These are phyloP conservation scores for Colletotrichum cereale DNA, from an alignment of 2,329 filamentous ascomycete species.

Conservation along the genomic window DNA sequence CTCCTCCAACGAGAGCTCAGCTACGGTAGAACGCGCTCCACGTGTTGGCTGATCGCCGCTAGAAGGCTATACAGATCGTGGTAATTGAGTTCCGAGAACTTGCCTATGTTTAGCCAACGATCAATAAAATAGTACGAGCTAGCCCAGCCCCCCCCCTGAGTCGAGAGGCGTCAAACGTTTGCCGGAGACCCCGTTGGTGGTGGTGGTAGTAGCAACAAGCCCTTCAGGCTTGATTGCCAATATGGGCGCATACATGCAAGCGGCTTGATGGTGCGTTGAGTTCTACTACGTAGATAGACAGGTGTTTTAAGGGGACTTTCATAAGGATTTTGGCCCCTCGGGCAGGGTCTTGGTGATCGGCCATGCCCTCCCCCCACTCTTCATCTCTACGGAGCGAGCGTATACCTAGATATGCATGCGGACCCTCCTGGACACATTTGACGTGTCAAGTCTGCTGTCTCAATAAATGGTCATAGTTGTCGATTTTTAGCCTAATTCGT, in stretches of 20 bases:
- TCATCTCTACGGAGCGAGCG: not conserved
- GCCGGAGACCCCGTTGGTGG: not conserved
- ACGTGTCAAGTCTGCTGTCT: not conserved
- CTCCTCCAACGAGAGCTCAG: constrained; percentile 5
- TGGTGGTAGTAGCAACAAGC: not conserved
- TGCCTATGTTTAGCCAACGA: constrained; percentile 1
- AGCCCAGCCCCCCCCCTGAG: constrained; percentile 18
- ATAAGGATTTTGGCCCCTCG: not conserved
- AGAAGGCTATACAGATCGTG: constrained; percentile 28
- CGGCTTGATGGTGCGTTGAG: not conserved
- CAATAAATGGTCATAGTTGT: not conserved
- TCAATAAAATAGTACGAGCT: not conserved
- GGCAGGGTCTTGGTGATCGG: not conserved
- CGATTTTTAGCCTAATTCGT: not conserved
- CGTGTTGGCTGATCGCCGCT: constrained; percentile 37
- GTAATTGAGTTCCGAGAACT: constrained; percentile 23
- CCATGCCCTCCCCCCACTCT: not conserved
- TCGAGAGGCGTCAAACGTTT: constrained; percentile 17
- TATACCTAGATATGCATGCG: constrained; percentile 8
- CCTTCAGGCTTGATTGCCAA: not conserved
- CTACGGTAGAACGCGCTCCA: constrained; percentile 25
- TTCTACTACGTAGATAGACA: not conserved
- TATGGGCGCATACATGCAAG: not conserved
- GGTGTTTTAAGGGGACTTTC: not conserved
- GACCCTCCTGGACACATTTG: not conserved